A percentile compares a stretch with the other conserved stretches of the same genome.
These are phyloP conservation scores for Pisolithus marmoratus DNA, from an alignment of 768 basidiomycete genomes.

Conservation along the genomic window DNA sequence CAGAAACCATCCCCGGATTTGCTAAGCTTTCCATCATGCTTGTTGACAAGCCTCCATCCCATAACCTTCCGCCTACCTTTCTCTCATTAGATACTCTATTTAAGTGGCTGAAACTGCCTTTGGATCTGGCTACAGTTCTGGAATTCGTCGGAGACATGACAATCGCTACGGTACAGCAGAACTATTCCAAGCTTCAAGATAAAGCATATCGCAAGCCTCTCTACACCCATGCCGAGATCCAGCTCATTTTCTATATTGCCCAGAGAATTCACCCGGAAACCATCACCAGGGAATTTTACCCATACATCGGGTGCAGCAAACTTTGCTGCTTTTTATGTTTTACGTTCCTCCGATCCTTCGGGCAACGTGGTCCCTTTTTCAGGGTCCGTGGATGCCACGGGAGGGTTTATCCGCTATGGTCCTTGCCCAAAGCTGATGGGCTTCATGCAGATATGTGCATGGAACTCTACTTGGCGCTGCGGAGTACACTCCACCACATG, in stretches of 20 bases:
- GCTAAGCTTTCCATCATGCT: background rate
- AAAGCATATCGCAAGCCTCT: background rate
- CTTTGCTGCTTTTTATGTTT: background rate
- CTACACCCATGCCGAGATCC: background rate
- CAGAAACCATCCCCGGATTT: background rate
- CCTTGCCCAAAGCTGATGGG: background rate
- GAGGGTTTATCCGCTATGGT: background rate
- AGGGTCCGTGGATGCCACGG: background rate
- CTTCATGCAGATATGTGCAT: background rate
- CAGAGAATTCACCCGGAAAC: background rate
- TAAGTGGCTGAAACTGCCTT: background rate
- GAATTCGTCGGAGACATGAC: background rate
- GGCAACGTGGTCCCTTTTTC: background rate
- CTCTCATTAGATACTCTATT: background rate
- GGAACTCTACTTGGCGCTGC: background rate
- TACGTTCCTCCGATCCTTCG: background rate
- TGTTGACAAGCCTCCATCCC: background rate
- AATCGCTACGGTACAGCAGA: background rate
- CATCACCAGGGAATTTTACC: background rate
- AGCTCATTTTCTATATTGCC: background rate
- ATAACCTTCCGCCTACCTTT: background rate
- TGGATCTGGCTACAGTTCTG: background rate
- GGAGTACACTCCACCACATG: background rate
- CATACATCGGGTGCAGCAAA: conserved; percentile 1
- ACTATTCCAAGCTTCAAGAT: background rate